Evolutionary conservation across 495 filamentous ascomycete species (phyloP).

Genomic region (Cercophora samala): DNA sequence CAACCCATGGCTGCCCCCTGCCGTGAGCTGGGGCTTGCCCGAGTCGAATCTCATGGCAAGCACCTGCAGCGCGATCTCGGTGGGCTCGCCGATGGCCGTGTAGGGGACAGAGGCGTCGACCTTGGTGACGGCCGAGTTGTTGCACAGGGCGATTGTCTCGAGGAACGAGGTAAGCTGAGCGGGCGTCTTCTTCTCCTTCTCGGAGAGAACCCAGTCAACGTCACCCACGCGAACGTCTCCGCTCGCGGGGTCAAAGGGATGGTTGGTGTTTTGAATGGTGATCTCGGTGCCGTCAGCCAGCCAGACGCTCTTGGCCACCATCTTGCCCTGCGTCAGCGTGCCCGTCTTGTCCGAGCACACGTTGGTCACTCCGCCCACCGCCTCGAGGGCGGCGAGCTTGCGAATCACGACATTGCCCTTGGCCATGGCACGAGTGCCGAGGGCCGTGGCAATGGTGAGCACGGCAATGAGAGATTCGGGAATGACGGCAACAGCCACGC

Average conservation of each 20-base stretch:
- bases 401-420: slow-evolving; percentile 71
- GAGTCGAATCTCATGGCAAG: slow-evolving; percentile 68
- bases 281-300: slow-evolving; percentile 58
- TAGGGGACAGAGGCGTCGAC: slow-evolving; percentile 32
- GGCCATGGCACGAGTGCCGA: slow-evolving; percentile 72
- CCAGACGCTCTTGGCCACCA: slow-evolving; percentile 79
- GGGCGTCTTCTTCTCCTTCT: slow-evolving; percentile 15
- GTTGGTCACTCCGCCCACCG: slow-evolving; percentile 79
- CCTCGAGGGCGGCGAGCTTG: slow-evolving; percentile 73
- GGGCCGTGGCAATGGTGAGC: slow-evolving; percentile 70
- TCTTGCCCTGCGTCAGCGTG: slow-evolving; percentile 69
- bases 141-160: slow-evolving; percentile 35
- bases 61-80: slow-evolving; percentile 80
- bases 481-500: slow-evolving; percentile 66
- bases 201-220: slow-evolving; percentile 7
- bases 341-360: slow-evolving; percentile 90
- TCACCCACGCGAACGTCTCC: slow-evolving; percentile 25
- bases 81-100: slow-evolving; percentile 69
- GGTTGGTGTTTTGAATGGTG: slow-evolving; percentile 53
- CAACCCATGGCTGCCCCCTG: slow-evolving; percentile 47
- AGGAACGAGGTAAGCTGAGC: slow-evolving; percentile 24
- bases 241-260: slow-evolving; percentile 42
- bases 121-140: slow-evolving; percentile 45
- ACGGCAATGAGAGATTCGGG: slow-evolving; percentile 68
- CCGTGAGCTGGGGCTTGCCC: slow-evolving; percentile 51